These are phyloP conservation scores for Anthoceros angustus DNA, from an alignment of 225 moss, liverwort and hornwort genomes.

Conservation along the genomic window DNA sequence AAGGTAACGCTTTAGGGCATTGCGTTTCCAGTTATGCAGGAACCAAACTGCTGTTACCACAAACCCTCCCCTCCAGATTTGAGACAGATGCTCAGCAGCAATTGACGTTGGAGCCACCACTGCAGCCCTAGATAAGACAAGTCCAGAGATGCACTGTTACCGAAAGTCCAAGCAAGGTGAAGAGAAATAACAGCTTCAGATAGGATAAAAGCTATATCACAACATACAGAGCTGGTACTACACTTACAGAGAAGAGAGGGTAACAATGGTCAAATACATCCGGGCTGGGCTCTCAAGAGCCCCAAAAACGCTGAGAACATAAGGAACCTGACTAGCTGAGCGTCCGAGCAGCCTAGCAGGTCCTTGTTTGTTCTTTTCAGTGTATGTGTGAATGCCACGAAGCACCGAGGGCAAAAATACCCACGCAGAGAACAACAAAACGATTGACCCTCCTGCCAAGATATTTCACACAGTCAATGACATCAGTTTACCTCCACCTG, in stretches of 20 bases:
- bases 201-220: background rate
- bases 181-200: background rate
- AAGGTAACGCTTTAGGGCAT: constrained; percentile 25
- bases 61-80: constrained; percentile 52
- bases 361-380: constrained; percentile 17
- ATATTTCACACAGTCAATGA: too few relatives aligned
- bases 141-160: background rate
- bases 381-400: constrained; percentile 24
- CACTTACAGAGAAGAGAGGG: constrained; percentile 43
- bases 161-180: background rate
- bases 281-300: constrained; percentile 46
- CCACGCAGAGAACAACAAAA: constrained; percentile 16
- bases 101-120: constrained; percentile 48
- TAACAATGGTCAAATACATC: constrained; percentile 32
- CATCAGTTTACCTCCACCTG: too few relatives aligned
- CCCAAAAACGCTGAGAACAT: constrained; percentile 42
- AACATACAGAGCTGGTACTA: constrained; percentile 10
- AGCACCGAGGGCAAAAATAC: constrained; percentile 31
- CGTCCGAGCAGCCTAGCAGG: constrained; percentile 29
- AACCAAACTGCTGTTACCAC: constrained; percentile 69
- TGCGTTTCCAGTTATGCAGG: constrained; percentile 65
- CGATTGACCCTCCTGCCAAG: background rate
- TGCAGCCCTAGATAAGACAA: constrained; percentile 24
- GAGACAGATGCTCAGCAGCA: constrained; percentile 47
- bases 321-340: constrained; percentile 22